Base-by-base conservation (phyloP, 768 basidiomycete genomes). In the Tubosaeta sp. region DNA sequence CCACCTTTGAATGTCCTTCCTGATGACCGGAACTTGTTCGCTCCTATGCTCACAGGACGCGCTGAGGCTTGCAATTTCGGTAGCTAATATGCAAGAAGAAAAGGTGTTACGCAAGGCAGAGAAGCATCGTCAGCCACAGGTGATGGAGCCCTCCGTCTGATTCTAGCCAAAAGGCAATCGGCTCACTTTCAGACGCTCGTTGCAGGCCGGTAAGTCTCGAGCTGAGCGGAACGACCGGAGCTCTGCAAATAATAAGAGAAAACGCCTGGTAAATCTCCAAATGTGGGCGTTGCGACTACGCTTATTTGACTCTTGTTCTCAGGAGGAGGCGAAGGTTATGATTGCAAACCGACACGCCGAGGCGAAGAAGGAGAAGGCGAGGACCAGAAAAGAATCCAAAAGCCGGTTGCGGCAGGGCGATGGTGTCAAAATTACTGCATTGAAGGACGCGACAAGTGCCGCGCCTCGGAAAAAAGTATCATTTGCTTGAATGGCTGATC, bases 1-100 rank as follows among this genome's bases (percentile, higher is more conserved):
- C 39, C n/a, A 22, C 22, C 22, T 22, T 22, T 3, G n/a, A 22
- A 22, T 44, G 31, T 32, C 27, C 52, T 59, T 60, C 54, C 44
- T 60, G 59, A 58, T 65, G 57, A 57, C 54, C 50, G 51, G 56
- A 37, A 11, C 56, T 59, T 59, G 55, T 52, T 50, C 45, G 50
- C 45, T 53, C 52, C 51, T 48, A 54, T 50, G 37, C 44, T 42
- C 50, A 51, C 56, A 81, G 81, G 78, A 80, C 55, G 73, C 74
- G 6, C 57, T 79, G 52, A 65, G 65, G 46, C 64, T 82, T 12
- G 81, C 80, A n/a, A 59, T 68, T 53, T 72, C 72, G 34, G 78
- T 82, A 61, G 74, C 67, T n/a, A 62, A 61, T 32, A 60, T 56
- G 14, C 75, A 79, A 54, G 80, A 82, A 64, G 61, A 77, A 59